Conservation (phyloP, 352 stramenopile species). For the Phytophthora ohioensis region DNA sequence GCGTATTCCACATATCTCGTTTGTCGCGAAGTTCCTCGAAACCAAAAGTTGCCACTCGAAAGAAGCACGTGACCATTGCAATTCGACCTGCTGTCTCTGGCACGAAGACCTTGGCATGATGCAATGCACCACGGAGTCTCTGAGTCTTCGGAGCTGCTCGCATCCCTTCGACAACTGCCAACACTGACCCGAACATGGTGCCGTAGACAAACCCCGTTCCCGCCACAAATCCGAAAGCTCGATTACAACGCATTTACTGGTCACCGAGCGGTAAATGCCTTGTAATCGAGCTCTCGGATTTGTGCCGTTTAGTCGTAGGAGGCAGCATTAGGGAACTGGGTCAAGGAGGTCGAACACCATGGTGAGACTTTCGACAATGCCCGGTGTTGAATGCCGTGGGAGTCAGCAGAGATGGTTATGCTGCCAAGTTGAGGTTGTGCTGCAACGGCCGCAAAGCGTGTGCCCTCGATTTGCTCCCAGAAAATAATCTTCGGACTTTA, state of each 20-base stretch:
- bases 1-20: slow-evolving; percentile 50
- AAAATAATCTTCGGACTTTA: too few species aligned
- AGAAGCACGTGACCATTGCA: slow-evolving; percentile 51
- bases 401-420: too few species aligned
- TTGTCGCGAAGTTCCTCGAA: slow-evolving; percentile 38
- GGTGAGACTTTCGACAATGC: too few species aligned
- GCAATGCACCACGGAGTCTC: slow-evolving; percentile 63
- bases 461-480: too few species aligned
- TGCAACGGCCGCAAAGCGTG: too few species aligned
- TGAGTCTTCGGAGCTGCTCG: slow-evolving; percentile 44
- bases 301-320: slow-evolving; percentile 10
- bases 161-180: too few species aligned
- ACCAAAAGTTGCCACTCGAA: slow-evolving; percentile 34
- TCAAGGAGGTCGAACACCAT: slow-evolving; percentile 12
- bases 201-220: slow-evolving; percentile 54
- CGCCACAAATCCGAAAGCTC: slow-evolving; percentile 26
- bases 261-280: slow-evolving; percentile 14
- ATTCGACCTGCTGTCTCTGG: slow-evolving; percentile 52
- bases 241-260: too few species aligned
- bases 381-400: too few species aligned
- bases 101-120: slow-evolving; percentile 45
- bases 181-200: slow-evolving; percentile 52
- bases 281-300: slow-evolving; percentile 18
- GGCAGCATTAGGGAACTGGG: slow-evolving; percentile 14
- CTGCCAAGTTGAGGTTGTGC: too few species aligned